phyloP scores from a whole-genome alignment of 805 yeast species.

The Sugiyamaella lignohabitans region DNA sequence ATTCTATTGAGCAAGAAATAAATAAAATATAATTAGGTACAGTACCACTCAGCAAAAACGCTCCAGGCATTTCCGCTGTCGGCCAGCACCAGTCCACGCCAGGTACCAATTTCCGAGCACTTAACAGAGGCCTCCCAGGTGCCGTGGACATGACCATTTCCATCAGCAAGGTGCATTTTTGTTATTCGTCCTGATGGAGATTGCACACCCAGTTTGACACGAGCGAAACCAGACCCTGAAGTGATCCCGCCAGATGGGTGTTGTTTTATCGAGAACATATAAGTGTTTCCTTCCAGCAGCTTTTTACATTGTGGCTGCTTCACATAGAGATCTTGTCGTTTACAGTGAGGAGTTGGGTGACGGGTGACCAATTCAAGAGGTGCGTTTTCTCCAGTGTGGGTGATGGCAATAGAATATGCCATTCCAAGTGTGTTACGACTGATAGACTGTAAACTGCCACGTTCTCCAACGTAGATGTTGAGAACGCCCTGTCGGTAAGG shows the following conservation, averaged over 20 bases:
- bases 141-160: conserved; percentile 26
- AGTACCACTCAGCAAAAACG: conserved; percentile 86
- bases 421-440: conserved; percentile 47
- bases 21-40: too few species aligned
- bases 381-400: conserved; percentile 61
- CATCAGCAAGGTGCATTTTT: conserved; percentile 48
- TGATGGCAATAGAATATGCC: conserved; percentile 65
- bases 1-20: too few species aligned
- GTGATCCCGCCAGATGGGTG: conserved; percentile 50
- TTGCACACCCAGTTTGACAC: conserved; percentile 61
- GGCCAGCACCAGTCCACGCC: conserved; percentile 77
- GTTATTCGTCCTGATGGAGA: conserved; percentile 78
- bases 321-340: conserved; percentile 70
- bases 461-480: conserved; percentile 59
- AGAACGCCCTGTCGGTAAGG: conserved; percentile 62
- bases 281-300: conserved; percentile 50
- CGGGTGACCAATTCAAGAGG: conserved; percentile 63
- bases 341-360: conserved; percentile 64
- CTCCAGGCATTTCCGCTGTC: conserved; percentile 78
- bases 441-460: conserved; percentile 1
- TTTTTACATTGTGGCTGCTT: conserved; percentile 75
- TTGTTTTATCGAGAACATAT: conserved; percentile 58
- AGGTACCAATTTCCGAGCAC: conserved; percentile 67
- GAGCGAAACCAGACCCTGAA: conserved; percentile 36
- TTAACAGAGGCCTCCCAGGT: conserved; percentile 55